A percentile compares a stretch with the other conserved stretches of the same genome.
Evolutionary conservation across 2,329 filamentous ascomycete genomes (phyloP).

Genomic region (Verticillium longisporum): DNA sequence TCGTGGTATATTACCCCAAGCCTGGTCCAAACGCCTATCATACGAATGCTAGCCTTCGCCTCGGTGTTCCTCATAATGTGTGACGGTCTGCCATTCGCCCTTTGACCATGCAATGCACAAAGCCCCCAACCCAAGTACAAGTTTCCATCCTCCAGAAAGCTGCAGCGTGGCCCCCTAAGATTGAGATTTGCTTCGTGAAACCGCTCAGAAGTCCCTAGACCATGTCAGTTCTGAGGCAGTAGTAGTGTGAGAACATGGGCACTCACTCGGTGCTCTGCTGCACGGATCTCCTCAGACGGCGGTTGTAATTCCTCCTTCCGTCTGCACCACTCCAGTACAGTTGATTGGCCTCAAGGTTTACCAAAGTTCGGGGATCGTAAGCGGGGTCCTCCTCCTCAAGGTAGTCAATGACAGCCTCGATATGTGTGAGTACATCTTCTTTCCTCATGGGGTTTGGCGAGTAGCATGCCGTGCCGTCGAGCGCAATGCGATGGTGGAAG

Average conservation of each 20-base stretch:
- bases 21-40: not conserved
- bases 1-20: not conserved
- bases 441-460: slow-evolving; percentile 50
- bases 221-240: not conserved
- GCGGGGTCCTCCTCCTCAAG: slow-evolving; percentile 84
- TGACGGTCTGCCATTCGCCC: not conserved
- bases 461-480: slow-evolving; percentile 79
- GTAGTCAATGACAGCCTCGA: slow-evolving; percentile 72
- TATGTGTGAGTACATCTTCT: slow-evolving; percentile 76
- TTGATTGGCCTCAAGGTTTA: slow-evolving; percentile 79
- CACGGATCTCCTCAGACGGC: slow-evolving; percentile 71
- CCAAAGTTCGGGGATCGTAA: slow-evolving; percentile 83
- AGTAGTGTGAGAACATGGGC: no score
- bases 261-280: slow-evolving; percentile 59
- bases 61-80: not conserved
- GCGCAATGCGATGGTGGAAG: slow-evolving; percentile 82
- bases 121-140: not conserved
- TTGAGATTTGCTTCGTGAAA: not conserved
- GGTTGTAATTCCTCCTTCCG: slow-evolving; percentile 78
- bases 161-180: not conserved
- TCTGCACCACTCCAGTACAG: slow-evolving; percentile 78
- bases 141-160: not conserved
- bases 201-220: not conserved
- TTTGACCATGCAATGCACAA: not conserved
- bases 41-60: not conserved